Evolutionary conservation across 2,329 filamentous ascomycete species (phyloP), one percentile per base, ranked within the genome.

Genomic region (Lecanicillium sp.): DNA sequence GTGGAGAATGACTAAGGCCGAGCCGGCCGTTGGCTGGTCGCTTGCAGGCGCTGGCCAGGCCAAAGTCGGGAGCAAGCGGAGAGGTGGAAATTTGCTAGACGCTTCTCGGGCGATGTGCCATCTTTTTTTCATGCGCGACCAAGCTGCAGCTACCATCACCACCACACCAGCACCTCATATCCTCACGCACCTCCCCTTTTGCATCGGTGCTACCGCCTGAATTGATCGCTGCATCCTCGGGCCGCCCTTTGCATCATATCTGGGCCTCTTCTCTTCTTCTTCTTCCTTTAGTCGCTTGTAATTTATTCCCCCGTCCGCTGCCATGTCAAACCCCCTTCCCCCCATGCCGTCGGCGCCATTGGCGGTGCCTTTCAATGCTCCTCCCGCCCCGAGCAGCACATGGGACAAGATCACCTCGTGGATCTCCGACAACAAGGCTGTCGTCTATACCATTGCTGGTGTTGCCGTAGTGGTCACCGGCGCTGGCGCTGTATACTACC

Each of bases 401-500:
- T 95, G 88, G 88, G 87, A 95, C 62, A 83, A 89, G 55, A 71
- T 96, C 65, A 84, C 88, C 49, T 81, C 72, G 57, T 98, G 92
- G 90, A 88, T 85, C 12, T 86, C 88, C 3, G 90, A 97, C 61
- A 89, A 98, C 69, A 97, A 96, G 71, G 84, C 87, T 34, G 76
- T 90, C 39, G 89, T 94, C 46, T 98, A 96, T 66, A 96, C 92
- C 50, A 87, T 97, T 65, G 92, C 90, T 40, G 92, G 92, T 55
- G 85, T 95, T 44, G 90, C 90, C 39, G 77, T 95, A 34, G 87
- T 96, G 31, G 85, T 94, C 41, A 92, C 87, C 12, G 87, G 86
- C 45, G 90, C 89, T 25, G 90, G 92, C 51, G 86, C 87, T 31
- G 83, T 94, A 57, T 98, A 97, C 71, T 97, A 96, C 64, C 71